phyloP scores from a whole-genome alignment of 1,284 basidiomycete genomes.

The Cryptococcus floricola region DNA sequence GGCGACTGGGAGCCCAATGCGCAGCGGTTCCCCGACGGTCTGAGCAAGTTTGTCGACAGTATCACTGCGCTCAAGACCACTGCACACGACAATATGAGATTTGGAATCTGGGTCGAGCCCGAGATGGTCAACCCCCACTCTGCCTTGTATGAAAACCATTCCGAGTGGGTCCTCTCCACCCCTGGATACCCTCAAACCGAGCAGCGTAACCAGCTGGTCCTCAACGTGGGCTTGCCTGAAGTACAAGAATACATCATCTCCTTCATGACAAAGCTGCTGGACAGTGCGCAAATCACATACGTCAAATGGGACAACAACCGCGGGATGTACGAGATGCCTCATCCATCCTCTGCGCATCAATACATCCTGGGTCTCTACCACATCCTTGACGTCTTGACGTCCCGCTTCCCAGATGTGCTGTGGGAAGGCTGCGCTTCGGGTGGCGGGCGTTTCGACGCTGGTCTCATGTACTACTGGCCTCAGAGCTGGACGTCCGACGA shows the following conservation, averaged over 20 bases:
- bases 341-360: constrained; percentile 19
- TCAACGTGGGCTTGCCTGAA: constrained; percentile 22
- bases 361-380: constrained; percentile 40
- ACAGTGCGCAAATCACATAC: constrained; percentile 25
- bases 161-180: constrained; percentile 16
- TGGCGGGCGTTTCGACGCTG: constrained; percentile 35
- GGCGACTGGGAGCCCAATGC: constrained; percentile 37
- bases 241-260: constrained; percentile 37
- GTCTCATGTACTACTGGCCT: constrained; percentile 30
- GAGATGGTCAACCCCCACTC: constrained; percentile 39
- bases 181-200: constrained; percentile 27
- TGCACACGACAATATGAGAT: constrained; percentile 15
- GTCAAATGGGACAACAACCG: constrained; percentile 43
- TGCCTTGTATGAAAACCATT: constrained; percentile 31
- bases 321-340: constrained; percentile 34
- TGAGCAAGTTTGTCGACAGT: constrained; percentile 17
- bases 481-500: constrained; percentile 37
- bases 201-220: constrained; percentile 33
- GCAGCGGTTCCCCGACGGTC: constrained; percentile 28
- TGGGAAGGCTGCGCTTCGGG: constrained; percentile 39
- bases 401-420: constrained; percentile 28
- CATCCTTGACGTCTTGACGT: constrained; percentile 25
- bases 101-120: constrained; percentile 41
- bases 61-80: constrained; percentile 4
- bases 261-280: constrained; percentile 17